Evolutionary conservation across 2,329 filamentous ascomycete genomes (phyloP), one percentile per base, ranked within the genome.

Genomic region (Escovopsis sp.): DNA sequence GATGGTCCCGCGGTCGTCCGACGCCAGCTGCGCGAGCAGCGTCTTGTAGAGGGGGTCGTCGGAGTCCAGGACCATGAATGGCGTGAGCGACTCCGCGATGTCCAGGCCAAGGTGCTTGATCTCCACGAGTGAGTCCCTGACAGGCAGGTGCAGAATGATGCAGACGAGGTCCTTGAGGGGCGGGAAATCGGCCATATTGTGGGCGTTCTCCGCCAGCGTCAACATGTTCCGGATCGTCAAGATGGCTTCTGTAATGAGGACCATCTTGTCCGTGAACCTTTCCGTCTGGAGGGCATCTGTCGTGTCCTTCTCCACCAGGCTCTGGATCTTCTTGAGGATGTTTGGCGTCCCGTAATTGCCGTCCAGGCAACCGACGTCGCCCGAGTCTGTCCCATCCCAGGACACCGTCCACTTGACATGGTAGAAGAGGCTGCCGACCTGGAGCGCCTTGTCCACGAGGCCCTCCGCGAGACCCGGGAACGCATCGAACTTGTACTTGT

Each of bases 181-280:
- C 13, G 72, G 72, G 40, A 88, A 76, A 17, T 79, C 75, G 5
- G 84, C 72, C 48, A 93, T 70, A 52, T 86, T 90, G 17, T 70
- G 61, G 0, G 88, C 88, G 51, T 98, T 98, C 42, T 94, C 86
- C 16, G 78, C 73, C 15, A 94, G 65, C 56, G 92, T 82, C n/a
- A 87, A 79, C 86, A 98, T 94, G 54, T 98, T 98, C 35, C 90
- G 76, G 30, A 96, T 66, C 14, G 93, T 87, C 32, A 96, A 63
- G 15, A 80, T 77, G 2, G 90, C 86, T 56, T 96, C 87, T 17
- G 80, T 88, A 41, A 93, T 70, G 43, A 84, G 72, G 11, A 81
- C 71, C 40, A 96, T 65, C 29, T 70, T 65, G 42, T 86, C 76
- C 12, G 72, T 68, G 44, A 81, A 83, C 5, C 76, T 68, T 21